phyloP scores from a whole-genome alignment of 176 grass and related monocot genomes.

The Carex parvula region DNA sequence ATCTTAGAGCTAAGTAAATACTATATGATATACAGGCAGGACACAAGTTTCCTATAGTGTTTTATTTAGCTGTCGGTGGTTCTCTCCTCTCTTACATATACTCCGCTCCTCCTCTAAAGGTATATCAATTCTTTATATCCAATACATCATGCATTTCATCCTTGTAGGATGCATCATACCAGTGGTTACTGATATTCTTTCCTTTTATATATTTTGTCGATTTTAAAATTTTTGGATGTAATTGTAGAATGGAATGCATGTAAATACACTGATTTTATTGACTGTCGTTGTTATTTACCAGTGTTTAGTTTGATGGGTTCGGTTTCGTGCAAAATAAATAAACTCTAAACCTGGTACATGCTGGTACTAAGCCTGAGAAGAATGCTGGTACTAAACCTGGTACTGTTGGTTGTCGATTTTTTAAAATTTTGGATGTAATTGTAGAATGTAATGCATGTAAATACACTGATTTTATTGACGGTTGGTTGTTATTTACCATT shows the following conservation, averaged over 20 bases:
- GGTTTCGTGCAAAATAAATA: neutral
- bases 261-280: neutral
- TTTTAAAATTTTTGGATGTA: neutral
- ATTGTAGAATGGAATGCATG: neutral
- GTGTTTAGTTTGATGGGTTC: neutral
- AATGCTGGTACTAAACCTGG: neutral
- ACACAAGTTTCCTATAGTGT: slow-evolving; percentile 76
- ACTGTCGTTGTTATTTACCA: neutral
- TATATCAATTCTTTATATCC: slow-evolving; percentile 34
- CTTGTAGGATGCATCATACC: neutral
- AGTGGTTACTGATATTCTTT: neutral
- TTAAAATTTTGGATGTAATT: neutral
- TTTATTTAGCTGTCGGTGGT: slow-evolving; percentile 95
- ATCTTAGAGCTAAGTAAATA: slow-evolving; percentile 21
- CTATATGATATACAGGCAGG: slow-evolving; percentile 64
- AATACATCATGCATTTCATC: slow-evolving; percentile 8
- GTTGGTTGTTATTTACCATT: neutral
- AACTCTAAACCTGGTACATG: neutral
- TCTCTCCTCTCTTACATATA: slow-evolving; percentile 99
- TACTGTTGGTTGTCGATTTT: neutral
- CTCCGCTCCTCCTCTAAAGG: slow-evolving; percentile 95
- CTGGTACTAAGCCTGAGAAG: neutral
- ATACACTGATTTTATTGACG: neutral
- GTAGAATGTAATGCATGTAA: neutral
- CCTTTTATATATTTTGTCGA: neutral